phyloP scores from a whole-genome alignment of 768 basidiomycete species.

The Suillus placidus region DNA sequence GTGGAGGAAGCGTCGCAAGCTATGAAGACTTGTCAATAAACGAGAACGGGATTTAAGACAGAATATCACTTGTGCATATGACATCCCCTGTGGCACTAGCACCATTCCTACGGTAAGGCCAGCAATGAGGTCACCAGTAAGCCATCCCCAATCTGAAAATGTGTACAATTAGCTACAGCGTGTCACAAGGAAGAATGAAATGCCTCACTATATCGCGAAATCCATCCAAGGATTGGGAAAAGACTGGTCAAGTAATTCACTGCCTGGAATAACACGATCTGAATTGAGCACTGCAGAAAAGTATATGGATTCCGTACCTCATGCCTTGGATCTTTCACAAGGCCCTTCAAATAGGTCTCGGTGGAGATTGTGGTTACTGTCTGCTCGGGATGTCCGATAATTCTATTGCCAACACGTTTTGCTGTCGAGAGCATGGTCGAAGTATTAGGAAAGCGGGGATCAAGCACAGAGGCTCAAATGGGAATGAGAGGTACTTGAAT shows the following conservation, averaged over 20 bases:
- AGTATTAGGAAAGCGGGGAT: not conserved
- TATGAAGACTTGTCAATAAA: constrained; percentile 27
- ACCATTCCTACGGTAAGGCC: constrained; percentile 95
- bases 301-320: constrained; percentile 39
- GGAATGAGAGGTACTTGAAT: not conserved
- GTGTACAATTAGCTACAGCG: not conserved
- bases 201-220: constrained; percentile 78
- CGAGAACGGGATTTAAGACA: not conserved
- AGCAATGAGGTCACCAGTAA: constrained; percentile 85
- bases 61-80: constrained; percentile 68
- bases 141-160: constrained; percentile 69
- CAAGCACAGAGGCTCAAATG: not conserved
- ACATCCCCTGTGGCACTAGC: constrained; percentile 92
- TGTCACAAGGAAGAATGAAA: not conserved
- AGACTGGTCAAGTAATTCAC: constrained; percentile 67
- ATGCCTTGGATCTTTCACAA: constrained; percentile 48
- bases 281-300: not conserved
- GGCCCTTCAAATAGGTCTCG: constrained; percentile 51
- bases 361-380: constrained; percentile 61
- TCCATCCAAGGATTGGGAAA: constrained; percentile 88
- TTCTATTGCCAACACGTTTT: constrained; percentile 56
- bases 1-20: constrained; percentile 81
- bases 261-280: constrained; percentile 41
- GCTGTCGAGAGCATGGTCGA: constrained; percentile 40
- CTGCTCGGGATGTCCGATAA: constrained; percentile 64